Conservation (phyloP, 345 rosid genomes). For the Rhodomyrtus tomentosa region DNA sequence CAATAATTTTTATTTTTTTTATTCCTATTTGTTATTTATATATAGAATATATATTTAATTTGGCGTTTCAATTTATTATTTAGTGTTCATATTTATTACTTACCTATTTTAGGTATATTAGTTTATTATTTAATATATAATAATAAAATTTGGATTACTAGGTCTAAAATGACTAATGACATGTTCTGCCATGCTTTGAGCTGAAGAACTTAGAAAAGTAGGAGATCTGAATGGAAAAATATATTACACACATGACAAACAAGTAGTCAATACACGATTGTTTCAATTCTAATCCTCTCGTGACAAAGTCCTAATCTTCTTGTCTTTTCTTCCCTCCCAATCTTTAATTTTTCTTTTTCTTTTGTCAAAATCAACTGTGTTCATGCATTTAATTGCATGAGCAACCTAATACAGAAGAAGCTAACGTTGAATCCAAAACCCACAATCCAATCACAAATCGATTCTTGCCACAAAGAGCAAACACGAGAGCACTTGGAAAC, state of each 20-base stretch:
- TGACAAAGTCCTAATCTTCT: not conserved
- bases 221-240: not conserved
- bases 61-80: no score
- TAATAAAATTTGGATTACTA: not conserved
- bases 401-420: not conserved
- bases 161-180: not conserved
- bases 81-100: no score
- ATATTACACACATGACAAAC: not conserved
- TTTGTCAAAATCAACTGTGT: not conserved
- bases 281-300: not conserved
- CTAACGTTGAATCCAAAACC: not conserved
- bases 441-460: not conserved
- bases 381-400: not conserved
- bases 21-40: no score
- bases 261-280: not conserved
- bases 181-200: not conserved
- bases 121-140: no score
- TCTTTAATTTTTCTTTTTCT: not conserved
- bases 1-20: no score
- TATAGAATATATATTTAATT: no score
- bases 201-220: not conserved
- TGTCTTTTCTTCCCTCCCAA: not conserved
- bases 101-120: no score
- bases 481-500: not conserved
- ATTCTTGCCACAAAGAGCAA: not conserved